Evolutionary conservation across 305 asterid genomes (phyloP).

Genomic region (Nicotiana rustica): DNA sequence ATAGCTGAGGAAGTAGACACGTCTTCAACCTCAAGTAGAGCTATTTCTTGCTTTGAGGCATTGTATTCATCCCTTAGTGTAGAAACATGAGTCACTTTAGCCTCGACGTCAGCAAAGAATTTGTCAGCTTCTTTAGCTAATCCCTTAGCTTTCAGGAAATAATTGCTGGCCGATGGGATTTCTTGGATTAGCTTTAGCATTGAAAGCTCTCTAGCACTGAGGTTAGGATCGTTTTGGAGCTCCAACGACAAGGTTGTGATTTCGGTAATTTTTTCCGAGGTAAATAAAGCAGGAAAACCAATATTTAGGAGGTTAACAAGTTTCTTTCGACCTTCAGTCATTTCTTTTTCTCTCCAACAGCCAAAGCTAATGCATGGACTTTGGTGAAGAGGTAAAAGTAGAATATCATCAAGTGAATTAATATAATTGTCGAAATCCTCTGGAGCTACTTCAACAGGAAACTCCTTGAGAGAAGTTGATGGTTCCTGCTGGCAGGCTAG

Average conservation of each 20-base stretch:
- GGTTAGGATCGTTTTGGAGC: constrained; percentile 42
- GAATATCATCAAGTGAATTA: constrained; percentile 41
- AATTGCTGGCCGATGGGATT: constrained; percentile 34
- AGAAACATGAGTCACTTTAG: constrained; percentile 36
- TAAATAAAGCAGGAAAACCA: constrained; percentile 36
- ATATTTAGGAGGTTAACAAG: constrained; percentile 39
- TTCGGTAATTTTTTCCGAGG: constrained; percentile 34
- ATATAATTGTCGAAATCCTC: constrained; percentile 41
- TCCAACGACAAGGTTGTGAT: constrained; percentile 34
- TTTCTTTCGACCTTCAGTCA: constrained; percentile 34
- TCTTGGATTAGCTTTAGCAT: constrained; percentile 43
- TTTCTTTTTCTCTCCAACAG: constrained; percentile 22
- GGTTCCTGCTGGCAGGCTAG: constrained; percentile 14
- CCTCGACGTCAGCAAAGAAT: constrained; percentile 39
- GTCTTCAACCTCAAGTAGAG: constrained; percentile 37
- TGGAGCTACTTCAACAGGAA: constrained; percentile 31
- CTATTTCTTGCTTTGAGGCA: constrained; percentile 38
- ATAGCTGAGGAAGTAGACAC: constrained; percentile 29
- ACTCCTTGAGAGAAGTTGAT: constrained; percentile 16
- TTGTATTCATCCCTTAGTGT: constrained; percentile 39
- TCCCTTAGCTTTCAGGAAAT: constrained; percentile 39
- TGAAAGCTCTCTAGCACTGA: constrained; percentile 37
- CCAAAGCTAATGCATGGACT: background rate
- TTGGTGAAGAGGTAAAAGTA: constrained; percentile 29
- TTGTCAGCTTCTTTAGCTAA: constrained; percentile 38